Conservation (phyloP, 2,329 filamentous ascomycete genomes). For the Bipolaris cookei region DNA sequence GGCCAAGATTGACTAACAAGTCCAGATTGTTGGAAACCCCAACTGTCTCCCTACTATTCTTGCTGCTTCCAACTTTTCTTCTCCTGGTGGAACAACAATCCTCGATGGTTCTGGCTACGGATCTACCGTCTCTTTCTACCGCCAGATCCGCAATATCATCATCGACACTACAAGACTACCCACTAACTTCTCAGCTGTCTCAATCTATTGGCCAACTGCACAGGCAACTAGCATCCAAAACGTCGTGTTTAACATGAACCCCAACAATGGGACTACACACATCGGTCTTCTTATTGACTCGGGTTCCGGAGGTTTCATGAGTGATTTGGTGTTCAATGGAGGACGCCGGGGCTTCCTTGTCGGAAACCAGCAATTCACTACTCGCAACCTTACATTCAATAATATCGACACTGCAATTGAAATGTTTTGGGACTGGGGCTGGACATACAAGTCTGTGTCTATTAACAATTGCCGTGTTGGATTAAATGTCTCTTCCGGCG, state of each 20-base stretch:
- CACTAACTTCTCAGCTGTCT: constrained; percentile 53
- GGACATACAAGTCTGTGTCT: constrained; percentile 59
- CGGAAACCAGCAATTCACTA: constrained; percentile 62
- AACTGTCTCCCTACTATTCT: constrained; percentile 63
- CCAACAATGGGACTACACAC: constrained; percentile 54
- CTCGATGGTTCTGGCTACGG: constrained; percentile 61
- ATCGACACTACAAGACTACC: constrained; percentile 64
- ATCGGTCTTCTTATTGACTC: constrained; percentile 54
- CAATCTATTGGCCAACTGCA: constrained; percentile 55
- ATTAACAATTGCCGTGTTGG: constrained; percentile 62
- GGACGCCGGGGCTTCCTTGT: constrained; percentile 51
- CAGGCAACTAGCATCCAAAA: constrained; percentile 56
- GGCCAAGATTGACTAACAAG: constrained; percentile 5
- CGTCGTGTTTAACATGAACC: constrained; percentile 54
- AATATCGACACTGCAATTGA: constrained; percentile 61
- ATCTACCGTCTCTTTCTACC: constrained; percentile 68
- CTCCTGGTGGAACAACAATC: constrained; percentile 56
- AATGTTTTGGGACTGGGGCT: constrained; percentile 67
- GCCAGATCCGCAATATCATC: constrained; percentile 69
- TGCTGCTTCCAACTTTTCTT: constrained; percentile 58
- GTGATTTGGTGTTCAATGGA: constrained; percentile 54
- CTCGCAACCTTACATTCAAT: constrained; percentile 62
- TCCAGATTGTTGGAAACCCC: constrained; percentile 63
- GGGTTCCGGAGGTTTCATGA: constrained; percentile 56
- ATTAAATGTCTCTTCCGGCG: constrained; percentile 55